Base-by-base conservation (phyloP, 2,329 filamentous ascomycete species). In the Trichothecium roseum region DNA sequence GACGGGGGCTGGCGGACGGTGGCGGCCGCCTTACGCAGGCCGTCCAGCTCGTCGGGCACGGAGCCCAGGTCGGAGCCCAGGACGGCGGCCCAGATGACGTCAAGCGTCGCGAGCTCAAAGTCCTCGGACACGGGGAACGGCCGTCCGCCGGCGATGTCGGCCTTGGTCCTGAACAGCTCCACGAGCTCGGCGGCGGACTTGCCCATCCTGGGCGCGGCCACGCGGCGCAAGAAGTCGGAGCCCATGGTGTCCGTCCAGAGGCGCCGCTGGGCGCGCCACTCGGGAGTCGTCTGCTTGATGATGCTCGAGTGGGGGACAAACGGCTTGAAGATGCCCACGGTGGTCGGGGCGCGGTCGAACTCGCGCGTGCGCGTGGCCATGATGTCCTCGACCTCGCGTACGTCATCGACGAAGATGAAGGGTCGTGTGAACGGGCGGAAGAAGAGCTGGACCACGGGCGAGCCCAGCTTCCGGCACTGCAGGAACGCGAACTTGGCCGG, bases 331-430 rank as follows among this genome's bases (percentile, higher is more conserved):
- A 57, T 31, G 7, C 53, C 48, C 6, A 40, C 36, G 22, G 59
- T 55, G 42, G 54, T 52, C 34, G 43, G 43, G 30, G 53, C 56
- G 9, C 61, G 56, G 43, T 68, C 64, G 32, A 68, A 68, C 29
- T 68, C 64, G 32, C 57, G 59, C 12, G 12, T 35, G 12, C 62
- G 57, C 2, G 59, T 54, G 4, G 57, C 45, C 15, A 66, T 50
- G 30, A 69, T 54, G 41, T 67, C 62, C 40, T 66, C 57, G n/a
- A 49, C 44, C 45, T 66, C 63, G 3, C 49, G 46, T 4, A 51
- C 54, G 10, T 44, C 64, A 15, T 55, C 50, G 2, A 70, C 40
- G 4, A 70, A 37, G 1, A 71, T 51, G 45, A 54, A 57, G 1
- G 66, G 68, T 14, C 47, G 50, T 2, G 44, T 43, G 12, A 66